Percentiles rank a stretch among this genome's conserved stretches.
Conservation (phyloP, 176 grass and related monocot genomes). For the Bonia amplexicaulis region DNA sequence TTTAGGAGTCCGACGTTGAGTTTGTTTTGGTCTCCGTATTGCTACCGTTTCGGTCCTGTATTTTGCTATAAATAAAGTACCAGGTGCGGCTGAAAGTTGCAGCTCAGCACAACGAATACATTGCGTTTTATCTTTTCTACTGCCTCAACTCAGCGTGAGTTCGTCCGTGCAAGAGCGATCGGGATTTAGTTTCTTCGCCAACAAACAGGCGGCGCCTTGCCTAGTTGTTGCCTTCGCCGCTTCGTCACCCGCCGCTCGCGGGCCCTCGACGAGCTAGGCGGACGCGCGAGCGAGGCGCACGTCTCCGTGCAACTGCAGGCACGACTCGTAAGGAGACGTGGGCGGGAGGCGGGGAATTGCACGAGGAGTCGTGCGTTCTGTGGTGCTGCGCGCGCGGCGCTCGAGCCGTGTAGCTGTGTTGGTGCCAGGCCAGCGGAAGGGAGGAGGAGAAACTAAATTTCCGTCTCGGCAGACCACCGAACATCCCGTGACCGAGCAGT, state of each 20-base stretch:
- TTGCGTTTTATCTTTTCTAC: too few species aligned
- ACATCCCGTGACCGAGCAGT: not conserved
- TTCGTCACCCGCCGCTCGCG: not conserved
- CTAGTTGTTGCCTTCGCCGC: not conserved
- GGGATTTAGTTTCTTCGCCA: too few species aligned
- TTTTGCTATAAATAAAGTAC: too few species aligned
- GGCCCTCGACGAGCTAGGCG: not conserved
- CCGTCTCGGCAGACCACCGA: not conserved
- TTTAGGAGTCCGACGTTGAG: too few species aligned
- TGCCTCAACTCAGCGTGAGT: too few species aligned
- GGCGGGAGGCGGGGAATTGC: not conserved
- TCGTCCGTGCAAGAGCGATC: too few species aligned
- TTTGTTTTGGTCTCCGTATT: too few species aligned
- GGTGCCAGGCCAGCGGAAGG: not conserved
- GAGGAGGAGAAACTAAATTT: not conserved
- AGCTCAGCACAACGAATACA: too few species aligned
- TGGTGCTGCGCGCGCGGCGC: not conserved
- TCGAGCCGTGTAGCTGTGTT: not conserved
- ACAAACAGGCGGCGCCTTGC: too few species aligned
- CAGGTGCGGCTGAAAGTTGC: too few species aligned
- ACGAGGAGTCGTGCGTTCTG: not conserved
- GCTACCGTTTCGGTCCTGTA: too few species aligned
- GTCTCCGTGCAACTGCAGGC: not conserved
- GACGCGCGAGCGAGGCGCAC: not conserved
- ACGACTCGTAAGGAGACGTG: not conserved